Conservation (phyloP, 257 asterid species). For the Leonotis leonurus region DNA sequence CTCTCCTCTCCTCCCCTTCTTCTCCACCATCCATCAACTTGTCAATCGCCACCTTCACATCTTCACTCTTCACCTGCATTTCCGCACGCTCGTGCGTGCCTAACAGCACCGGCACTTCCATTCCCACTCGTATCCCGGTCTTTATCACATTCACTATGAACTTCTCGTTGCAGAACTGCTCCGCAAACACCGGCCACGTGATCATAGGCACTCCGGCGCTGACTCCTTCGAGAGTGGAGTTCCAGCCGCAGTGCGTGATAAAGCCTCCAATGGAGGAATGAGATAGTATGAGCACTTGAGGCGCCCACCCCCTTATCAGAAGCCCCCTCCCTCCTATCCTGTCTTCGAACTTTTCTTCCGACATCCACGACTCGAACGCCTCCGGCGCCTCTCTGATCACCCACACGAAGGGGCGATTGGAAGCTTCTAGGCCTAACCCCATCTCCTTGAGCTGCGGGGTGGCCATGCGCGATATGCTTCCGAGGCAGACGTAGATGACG, state of each 20-base stretch:
- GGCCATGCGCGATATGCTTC: constrained; percentile 36
- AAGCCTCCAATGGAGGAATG: constrained; percentile 18
- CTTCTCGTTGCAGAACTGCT: constrained; percentile 61
- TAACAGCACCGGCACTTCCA: constrained; percentile 22
- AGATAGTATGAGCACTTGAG: constrained; percentile 24
- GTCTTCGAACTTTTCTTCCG: constrained; percentile 38
- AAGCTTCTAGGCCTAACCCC: constrained; percentile 21
- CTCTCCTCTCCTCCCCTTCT: constrained; percentile 32
- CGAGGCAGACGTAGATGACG: constrained; percentile 43
- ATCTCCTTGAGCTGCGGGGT: constrained; percentile 21
- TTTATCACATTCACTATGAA: constrained; percentile 30
- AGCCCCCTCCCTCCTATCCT: constrained; percentile 14
- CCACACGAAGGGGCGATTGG: constrained; percentile 21
- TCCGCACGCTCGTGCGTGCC: constrained; percentile 37
- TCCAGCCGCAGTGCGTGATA: constrained; percentile 68
- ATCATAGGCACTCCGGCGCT: constrained; percentile 43
- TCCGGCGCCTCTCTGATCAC: constrained; percentile 11
- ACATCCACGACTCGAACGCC: constrained; percentile 29
- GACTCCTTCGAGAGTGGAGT: constrained; percentile 51
- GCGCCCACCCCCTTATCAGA: constrained; percentile 28
- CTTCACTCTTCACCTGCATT: constrained; percentile 21
- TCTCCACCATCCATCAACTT: constrained; percentile 26
- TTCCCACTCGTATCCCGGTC: constrained; percentile 43
- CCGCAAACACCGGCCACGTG: constrained; percentile 53
- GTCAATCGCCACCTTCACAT: background rate